These are phyloP conservation scores for Penicillium concentricum DNA, from an alignment of 2,329 filamentous ascomycete species.

Conservation along the genomic window DNA sequence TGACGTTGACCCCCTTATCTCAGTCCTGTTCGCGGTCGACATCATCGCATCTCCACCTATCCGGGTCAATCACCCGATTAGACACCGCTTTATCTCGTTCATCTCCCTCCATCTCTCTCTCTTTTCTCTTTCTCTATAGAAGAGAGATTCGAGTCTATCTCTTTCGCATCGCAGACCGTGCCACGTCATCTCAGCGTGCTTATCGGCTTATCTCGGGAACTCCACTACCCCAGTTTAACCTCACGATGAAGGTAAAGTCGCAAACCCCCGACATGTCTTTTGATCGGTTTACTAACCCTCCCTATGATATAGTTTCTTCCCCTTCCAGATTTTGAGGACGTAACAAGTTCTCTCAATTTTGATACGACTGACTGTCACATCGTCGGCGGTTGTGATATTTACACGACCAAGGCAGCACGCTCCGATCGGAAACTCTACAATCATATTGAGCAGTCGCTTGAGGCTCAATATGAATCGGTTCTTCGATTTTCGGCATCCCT, in stretches of 20 bases:
- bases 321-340: conserved; percentile 83
- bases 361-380: conserved; percentile 90
- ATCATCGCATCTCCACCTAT: conserved; percentile 11
- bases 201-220: conserved; percentile 10
- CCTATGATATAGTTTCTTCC: conserved; percentile 72
- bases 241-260: conserved; percentile 11
- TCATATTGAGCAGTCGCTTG: conserved; percentile 86
- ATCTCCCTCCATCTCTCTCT: background rate
- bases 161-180: background rate
- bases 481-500: conserved; percentile 82
- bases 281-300: background rate
- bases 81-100: background rate
- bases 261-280: background rate
- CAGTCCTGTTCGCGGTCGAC: conserved; percentile 35
- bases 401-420: conserved; percentile 94
- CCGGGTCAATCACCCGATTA: conserved; percentile 8
- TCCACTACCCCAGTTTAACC: conserved; percentile 4
- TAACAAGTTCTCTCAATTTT: conserved; percentile 92
- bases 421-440: conserved; percentile 97
- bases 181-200: conserved; percentile 1
- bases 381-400: conserved; percentile 90
- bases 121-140: background rate
- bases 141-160: background rate
- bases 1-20: conserved; percentile 8
- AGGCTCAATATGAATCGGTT: conserved; percentile 85